phyloP scores from a whole-genome alignment of 306 rosid species.

The Quercus parvula region DNA sequence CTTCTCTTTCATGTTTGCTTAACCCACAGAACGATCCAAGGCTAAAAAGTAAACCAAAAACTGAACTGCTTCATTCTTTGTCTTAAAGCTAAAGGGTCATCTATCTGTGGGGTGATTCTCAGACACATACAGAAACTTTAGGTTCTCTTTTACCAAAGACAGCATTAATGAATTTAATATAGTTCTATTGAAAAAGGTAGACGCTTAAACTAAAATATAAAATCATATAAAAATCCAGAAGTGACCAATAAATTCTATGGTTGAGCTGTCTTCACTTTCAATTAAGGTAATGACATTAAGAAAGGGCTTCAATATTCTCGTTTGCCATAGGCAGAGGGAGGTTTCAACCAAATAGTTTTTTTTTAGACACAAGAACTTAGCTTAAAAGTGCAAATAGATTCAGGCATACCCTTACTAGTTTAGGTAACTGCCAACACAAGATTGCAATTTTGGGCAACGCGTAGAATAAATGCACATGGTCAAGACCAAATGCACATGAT shows the following conservation, averaged over 20 bases:
- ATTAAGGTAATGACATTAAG: neutral
- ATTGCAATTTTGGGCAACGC: slow-evolving; percentile 32
- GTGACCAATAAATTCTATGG: neutral
- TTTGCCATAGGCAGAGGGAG: neutral
- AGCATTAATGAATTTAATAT: neutral
- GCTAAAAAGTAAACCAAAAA: neutral
- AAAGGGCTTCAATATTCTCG: neutral
- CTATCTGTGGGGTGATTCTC: neutral
- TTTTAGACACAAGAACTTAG: neutral
- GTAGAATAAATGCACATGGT: slow-evolving; percentile 54
- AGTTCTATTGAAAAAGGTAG: too few relatives aligned
- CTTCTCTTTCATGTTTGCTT: neutral
- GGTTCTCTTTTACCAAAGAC: neutral
- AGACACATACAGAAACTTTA: neutral
- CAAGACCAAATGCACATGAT: slow-evolving; percentile 48
- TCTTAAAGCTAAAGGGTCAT: neutral
- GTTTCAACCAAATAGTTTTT: neutral
- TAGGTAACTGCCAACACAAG: slow-evolving; percentile 43
- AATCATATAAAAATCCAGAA: neutral
- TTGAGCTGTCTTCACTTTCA: neutral
- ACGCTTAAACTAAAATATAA: neutral
- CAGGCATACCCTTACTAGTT: slow-evolving; percentile 47
- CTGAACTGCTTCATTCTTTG: neutral
- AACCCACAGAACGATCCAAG: neutral
- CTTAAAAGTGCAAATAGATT: slow-evolving; percentile 11